Conservation (phyloP, 441 rosid genomes). For the Corymbia citriodora region DNA sequence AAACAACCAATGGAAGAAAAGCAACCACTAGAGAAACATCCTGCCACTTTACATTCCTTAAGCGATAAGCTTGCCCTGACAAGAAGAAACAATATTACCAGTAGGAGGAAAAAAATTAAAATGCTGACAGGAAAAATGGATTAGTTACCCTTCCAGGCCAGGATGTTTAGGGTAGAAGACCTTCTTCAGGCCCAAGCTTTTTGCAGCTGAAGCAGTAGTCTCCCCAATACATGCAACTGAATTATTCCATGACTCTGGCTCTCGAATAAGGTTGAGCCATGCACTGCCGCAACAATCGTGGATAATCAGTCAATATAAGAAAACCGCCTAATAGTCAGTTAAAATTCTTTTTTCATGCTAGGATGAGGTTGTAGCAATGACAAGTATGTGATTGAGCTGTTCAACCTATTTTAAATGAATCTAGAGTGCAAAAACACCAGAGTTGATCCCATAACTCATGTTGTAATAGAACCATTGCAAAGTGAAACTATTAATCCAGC, state of each 20-base stretch:
- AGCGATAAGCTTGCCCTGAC: not conserved
- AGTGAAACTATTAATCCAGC: not conserved
- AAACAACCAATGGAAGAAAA: not conserved
- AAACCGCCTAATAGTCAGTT: not conserved
- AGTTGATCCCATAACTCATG: not conserved
- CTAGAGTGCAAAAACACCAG: not conserved
- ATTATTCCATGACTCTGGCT: conserved; percentile 49
- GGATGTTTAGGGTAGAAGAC: conserved; percentile 74
- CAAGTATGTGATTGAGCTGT: not conserved
- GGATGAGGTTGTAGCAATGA: not conserved
- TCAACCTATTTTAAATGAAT: not conserved
- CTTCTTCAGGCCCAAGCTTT: conserved; percentile 59
- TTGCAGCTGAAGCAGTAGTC: conserved; percentile 89
- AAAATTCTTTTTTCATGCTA: not conserved
- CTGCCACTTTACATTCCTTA: not conserved
- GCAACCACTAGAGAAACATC: not conserved
- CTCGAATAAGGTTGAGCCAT: conserved; percentile 64
- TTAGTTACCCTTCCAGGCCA: conserved; percentile 81
- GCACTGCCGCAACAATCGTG: conserved; percentile 44
- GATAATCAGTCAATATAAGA: not conserved
- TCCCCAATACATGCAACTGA: conserved; percentile 90
- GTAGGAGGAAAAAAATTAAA: not conserved
- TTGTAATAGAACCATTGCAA: not conserved
- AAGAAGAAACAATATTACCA: not conserved
- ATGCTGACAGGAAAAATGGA: not conserved